Base-by-base conservation (phyloP, 2,329 filamentous ascomycete species). In the Cladophialophora exuberans region DNA sequence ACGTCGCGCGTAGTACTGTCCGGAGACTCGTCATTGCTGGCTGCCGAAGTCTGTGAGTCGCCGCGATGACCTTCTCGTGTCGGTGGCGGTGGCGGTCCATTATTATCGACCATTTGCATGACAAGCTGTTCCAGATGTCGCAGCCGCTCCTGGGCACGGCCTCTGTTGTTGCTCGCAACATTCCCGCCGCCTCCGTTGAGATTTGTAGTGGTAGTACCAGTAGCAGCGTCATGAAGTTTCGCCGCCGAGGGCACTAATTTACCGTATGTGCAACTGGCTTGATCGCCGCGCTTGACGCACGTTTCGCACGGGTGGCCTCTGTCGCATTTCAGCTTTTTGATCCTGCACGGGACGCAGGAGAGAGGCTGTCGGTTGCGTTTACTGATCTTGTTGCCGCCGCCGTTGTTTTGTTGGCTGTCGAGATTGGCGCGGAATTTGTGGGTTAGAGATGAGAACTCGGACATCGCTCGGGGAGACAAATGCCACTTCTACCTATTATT, bases 341-440 rank as follows among this genome's bases (percentile, higher is more conserved):
- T 65, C 25, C 73, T 68, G 63, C 73, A 76, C n/a, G 62, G 61
- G 15, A 58, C 56, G 44, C 67, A 69, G 22, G 67, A 96, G 38
- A 97, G 79, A 43, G 93, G 93, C 13, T 97, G 87, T 57, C 93
- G 82, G 68, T 97, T 97, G 69, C 93, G 84, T 77, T 94, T 96
- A 63, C 90, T 86, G 57, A 97, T 88, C 43, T 62, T 63, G 56
- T 56, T 52, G 20, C 18, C 45, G 20, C 52, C 52, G 10, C 26
- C 13, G n/a, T n/a, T n/a, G n/a, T n/a, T n/a, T 7, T 33, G 42
- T 26, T 47, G 51, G 66, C 88, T 95, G 85, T 87, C 54, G 86
- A 89, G 31, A 87, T 90, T 38, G 86, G 85, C 62, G 26, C 62
- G 52, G 55, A 63, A 64, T 41, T 63, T 64, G 42, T 60, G 54